Conservation (phyloP, 495 filamentous ascomycete genomes). For the Penicillium dipodomyicola region DNA sequence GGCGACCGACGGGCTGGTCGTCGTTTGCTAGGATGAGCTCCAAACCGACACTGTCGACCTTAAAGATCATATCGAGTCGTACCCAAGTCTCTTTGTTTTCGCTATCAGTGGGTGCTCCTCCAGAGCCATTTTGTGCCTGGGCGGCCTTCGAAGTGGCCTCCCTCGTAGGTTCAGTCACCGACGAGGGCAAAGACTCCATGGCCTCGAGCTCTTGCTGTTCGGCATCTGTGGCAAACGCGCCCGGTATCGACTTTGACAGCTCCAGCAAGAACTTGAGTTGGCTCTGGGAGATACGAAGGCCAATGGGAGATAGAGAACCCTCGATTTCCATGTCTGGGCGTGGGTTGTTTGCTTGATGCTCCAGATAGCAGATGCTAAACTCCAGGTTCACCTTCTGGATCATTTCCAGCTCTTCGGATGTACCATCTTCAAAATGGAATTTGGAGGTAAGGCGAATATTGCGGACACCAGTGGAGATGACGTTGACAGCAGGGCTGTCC, state of each 20-base stretch:
- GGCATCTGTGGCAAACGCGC: conserved; percentile 75
- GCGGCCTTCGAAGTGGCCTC: conserved; percentile 37
- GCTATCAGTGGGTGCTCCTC: conserved; percentile 54
- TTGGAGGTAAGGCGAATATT: conserved; percentile 87
- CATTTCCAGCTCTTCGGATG: conserved; percentile 85
- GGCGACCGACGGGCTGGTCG: conserved; percentile 68
- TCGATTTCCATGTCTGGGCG: conserved; percentile 90
- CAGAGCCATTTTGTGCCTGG: conserved; percentile 49
- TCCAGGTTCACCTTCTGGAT: conserved; percentile 94
- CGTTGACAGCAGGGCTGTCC: conserved; percentile 74
- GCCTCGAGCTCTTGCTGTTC: conserved; percentile 66
- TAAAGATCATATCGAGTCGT: conserved; percentile 89
- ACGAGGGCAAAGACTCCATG: conserved; percentile 60
- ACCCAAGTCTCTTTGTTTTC: conserved; percentile 74
- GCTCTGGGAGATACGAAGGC: conserved; percentile 82
- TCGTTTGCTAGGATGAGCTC: conserved; percentile 79
- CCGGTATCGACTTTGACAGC: conserved; percentile 79
- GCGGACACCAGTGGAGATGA: conserved; percentile 85
- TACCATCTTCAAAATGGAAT: conserved; percentile 73
- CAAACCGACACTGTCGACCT: conserved; percentile 78
- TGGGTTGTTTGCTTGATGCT: conserved; percentile 72
- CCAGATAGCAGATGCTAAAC: conserved; percentile 85
- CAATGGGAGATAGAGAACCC: conserved; percentile 87
- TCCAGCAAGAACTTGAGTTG: conserved; percentile 86
- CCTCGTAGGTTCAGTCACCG: conserved; percentile 49